Evolutionary conservation across 352 stramenopile genomes (phyloP).

Genomic region (Globisporangium rhizosaccharum): DNA sequence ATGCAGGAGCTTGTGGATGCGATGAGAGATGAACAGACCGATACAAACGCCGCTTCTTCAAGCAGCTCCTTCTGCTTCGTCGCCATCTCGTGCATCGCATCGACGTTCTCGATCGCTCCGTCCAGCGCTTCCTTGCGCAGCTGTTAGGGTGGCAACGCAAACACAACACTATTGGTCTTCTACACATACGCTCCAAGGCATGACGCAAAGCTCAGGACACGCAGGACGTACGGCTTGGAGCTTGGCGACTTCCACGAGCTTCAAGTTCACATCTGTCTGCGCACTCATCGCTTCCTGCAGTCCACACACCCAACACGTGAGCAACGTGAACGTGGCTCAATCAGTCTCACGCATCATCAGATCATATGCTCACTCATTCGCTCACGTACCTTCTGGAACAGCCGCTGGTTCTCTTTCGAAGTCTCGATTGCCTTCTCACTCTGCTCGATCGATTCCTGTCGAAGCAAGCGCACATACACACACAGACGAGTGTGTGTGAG

Average conservation of each 20-base stretch:
- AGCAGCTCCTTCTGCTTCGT: slow-evolving; percentile 64
- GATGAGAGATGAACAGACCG: slow-evolving; percentile 26
- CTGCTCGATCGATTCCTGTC: slow-evolving; percentile 41
- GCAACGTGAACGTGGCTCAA: background rate
- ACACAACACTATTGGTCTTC: no score
- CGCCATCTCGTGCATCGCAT: slow-evolving; percentile 59
- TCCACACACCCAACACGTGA: background rate
- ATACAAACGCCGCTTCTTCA: slow-evolving; percentile 75
- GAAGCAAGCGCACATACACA: background rate
- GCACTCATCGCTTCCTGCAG: slow-evolving; percentile 36
- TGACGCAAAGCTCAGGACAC: no score
- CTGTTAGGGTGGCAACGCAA: slow-evolving; percentile 15
- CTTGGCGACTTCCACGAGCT: slow-evolving; percentile 62
- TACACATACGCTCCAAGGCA: background rate
- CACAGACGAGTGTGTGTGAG: background rate
- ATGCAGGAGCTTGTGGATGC: no score
- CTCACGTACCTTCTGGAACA: slow-evolving; percentile 41
- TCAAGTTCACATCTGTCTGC: slow-evolving; percentile 55
- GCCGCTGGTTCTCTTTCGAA: slow-evolving; percentile 47
- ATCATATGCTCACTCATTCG: no score
- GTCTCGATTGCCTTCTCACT: slow-evolving; percentile 51
- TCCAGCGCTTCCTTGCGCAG: slow-evolving; percentile 68
- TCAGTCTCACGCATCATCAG: background rate
- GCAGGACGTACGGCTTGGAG: slow-evolving; percentile 44
- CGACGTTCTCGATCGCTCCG: slow-evolving; percentile 57